These are phyloP conservation scores for Ganoderma leucocontextum DNA, from an alignment of 1,284 basidiomycete genomes.

Conservation along the genomic window DNA sequence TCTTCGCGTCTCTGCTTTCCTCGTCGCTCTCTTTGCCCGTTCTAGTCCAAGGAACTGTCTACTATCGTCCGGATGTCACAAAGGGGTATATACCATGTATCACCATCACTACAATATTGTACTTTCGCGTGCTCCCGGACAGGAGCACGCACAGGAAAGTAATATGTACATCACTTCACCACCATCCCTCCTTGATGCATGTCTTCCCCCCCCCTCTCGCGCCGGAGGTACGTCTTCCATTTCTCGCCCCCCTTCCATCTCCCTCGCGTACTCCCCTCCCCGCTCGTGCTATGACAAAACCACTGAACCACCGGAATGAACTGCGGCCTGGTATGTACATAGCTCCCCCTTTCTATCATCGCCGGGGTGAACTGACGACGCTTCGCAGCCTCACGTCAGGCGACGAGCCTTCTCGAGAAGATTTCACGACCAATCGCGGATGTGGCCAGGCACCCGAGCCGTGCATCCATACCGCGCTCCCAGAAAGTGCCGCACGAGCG, in stretches of 20 bases:
- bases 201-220: neutral
- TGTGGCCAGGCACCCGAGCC: too few species aligned
- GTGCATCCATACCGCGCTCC: too few species aligned
- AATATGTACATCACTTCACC: conserved; percentile 7
- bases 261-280: neutral
- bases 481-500: too few species aligned
- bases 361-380: neutral
- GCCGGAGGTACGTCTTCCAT: neutral
- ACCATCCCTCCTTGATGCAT: neutral
- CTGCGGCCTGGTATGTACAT: neutral
- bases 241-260: neutral
- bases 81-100: conserved; percentile 3
- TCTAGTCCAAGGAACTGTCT: neutral
- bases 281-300: neutral
- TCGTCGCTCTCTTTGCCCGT: conserved; percentile 6
- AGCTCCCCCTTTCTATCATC: neutral
- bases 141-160: neutral
- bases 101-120: neutral
- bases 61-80: neutral
- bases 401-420: neutral
- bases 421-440: neutral
- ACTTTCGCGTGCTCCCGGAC: neutral
- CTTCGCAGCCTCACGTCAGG: neutral
- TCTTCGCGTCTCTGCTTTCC: neutral
- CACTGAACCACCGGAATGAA: neutral